Evolutionary conservation across 257 asterid genomes (phyloP).

Genomic region (Mentha longifolia): DNA sequence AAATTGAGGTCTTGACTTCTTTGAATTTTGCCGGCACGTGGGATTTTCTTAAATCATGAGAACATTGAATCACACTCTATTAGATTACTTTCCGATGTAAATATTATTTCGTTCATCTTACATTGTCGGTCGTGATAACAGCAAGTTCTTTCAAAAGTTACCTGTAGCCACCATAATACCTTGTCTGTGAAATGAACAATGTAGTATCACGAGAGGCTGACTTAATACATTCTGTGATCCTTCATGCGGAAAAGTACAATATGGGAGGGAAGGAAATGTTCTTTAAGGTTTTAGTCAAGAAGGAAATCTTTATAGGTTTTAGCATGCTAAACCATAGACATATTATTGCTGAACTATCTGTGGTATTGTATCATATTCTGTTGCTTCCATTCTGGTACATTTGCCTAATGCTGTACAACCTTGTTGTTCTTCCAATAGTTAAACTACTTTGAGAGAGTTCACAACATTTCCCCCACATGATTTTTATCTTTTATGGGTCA

Average conservation of each 20-base stretch:
- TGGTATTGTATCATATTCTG: background rate
- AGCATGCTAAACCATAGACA: slow-evolving; percentile 6
- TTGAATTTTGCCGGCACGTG: background rate
- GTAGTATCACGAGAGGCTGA: background rate
- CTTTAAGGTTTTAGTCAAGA: background rate
- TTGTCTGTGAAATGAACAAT: background rate
- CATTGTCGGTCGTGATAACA: too few species aligned
- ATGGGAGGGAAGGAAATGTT: background rate
- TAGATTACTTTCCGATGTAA: slow-evolving; percentile 8
- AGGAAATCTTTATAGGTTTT: background rate
- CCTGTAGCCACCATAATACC: slow-evolving; percentile 7
- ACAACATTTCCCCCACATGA: background rate
- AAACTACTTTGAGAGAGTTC: background rate
- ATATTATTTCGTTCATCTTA: too few species aligned
- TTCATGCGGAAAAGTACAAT: background rate
- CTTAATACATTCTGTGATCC: background rate
- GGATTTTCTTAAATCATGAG: slow-evolving; percentile 18
- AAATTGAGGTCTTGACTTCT: slow-evolving; percentile 17
- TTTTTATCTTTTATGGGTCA: background rate
- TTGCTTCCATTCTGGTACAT: background rate
- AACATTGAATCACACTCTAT: slow-evolving; percentile 4
- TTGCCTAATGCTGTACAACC: background rate
- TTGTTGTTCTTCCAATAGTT: background rate
- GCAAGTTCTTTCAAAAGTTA: too few species aligned
- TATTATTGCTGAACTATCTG: background rate